These are phyloP conservation scores for Vigna mungo DNA, from an alignment of 306 rosid species.

Conservation along the genomic window DNA sequence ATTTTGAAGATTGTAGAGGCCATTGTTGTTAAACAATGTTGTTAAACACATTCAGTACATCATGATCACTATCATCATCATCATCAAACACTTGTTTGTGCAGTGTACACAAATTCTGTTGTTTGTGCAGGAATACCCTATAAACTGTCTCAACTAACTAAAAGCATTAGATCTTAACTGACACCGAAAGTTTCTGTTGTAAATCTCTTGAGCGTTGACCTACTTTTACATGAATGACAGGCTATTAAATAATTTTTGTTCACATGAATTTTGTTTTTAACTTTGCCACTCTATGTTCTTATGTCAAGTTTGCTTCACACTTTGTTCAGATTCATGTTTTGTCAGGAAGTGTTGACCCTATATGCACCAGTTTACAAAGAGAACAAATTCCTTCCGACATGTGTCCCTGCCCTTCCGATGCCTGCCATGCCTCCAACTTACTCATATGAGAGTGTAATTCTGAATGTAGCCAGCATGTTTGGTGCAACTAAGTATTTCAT, in stretches of 20 bases:
- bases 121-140: background rate
- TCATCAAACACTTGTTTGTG: no score
- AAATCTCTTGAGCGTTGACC: background rate
- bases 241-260: conserved; percentile 10
- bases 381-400: conserved; percentile 70
- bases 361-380: conserved; percentile 67
- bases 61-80: no score
- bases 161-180: background rate
- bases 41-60: no score
- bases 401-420: conserved; percentile 72
- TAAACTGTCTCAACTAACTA: conserved; percentile 7
- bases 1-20: background rate
- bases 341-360: conserved; percentile 64
- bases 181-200: background rate
- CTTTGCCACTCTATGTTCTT: background rate
- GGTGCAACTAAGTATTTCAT: conserved; percentile 66
- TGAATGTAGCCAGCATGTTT: conserved; percentile 66
- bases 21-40: background rate
- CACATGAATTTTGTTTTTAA: background rate
- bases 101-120: background rate
- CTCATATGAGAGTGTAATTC: conserved; percentile 55
- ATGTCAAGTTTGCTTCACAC: background rate
- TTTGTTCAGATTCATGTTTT: conserved; percentile 80
- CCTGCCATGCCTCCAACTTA: conserved; percentile 50
- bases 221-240: conserved; percentile 16